These are phyloP conservation scores for Alternaria gaisen DNA, from an alignment of 2,329 filamentous ascomycete species.

Conservation along the genomic window DNA sequence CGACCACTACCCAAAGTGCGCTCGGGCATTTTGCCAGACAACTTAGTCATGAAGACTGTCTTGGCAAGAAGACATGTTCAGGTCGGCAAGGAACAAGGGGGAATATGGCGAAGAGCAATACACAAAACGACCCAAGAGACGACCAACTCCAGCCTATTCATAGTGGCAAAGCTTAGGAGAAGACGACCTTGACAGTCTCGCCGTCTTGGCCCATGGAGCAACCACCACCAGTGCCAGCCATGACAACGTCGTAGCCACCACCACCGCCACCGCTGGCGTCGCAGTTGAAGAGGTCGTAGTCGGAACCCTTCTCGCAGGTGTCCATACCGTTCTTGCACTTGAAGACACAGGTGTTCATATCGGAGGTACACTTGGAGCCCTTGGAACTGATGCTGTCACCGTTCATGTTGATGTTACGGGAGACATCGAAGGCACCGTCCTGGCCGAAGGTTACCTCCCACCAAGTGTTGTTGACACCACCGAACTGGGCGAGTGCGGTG, in stretches of 20 bases:
- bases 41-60: constrained; percentile 8
- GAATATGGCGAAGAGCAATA: constrained; percentile 32
- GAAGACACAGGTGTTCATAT: constrained; percentile 57
- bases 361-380: constrained; percentile 52
- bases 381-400: constrained; percentile 53
- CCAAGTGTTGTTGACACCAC: constrained; percentile 57
- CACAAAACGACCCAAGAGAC: constrained; percentile 22
- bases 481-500: constrained; percentile 45
- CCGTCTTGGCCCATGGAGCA: constrained; percentile 39
- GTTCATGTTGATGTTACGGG: constrained; percentile 56
- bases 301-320: constrained; percentile 47
- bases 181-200: constrained; percentile 42
- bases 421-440: constrained; percentile 54
- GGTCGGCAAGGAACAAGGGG: constrained; percentile 25
- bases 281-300: constrained; percentile 54
- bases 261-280: constrained; percentile 32
- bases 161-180: constrained; percentile 23
- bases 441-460: constrained; percentile 55
- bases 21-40: constrained; percentile 30
- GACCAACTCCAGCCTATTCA: constrained; percentile 20
- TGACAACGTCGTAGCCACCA: constrained; percentile 40
- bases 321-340: constrained; percentile 47
- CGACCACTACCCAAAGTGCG: constrained; percentile 27
- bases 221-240: constrained; percentile 41
- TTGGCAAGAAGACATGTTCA: constrained; percentile 29